Conservation (phyloP, 257 asterid species). For the Nicotiana sylvestris region DNA sequence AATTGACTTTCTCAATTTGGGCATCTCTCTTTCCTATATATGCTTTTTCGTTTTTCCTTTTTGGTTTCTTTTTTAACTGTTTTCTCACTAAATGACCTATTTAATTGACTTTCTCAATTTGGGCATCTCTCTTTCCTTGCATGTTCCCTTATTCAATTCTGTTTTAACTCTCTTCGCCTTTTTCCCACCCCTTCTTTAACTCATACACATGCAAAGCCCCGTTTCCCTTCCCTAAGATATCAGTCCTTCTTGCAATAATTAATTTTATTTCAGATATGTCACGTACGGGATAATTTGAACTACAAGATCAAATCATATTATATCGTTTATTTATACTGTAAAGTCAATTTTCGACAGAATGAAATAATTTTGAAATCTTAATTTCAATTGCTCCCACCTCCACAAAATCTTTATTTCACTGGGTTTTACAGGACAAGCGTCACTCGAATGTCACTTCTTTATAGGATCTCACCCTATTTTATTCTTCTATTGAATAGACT, state of each 20-base stretch:
- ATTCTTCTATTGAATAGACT: too few relatives aligned
- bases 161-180: not conserved
- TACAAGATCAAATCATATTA: too few relatives aligned
- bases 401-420: too few relatives aligned
- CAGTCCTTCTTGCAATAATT: not conserved
- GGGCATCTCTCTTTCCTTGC: not conserved
- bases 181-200: constrained; percentile 18
- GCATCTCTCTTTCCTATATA: not conserved
- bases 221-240: not conserved
- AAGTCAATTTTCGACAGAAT: too few relatives aligned
- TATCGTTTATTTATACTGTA: too few relatives aligned
- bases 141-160: constrained; percentile 4
- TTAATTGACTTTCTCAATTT: not conserved
- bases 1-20: not conserved
- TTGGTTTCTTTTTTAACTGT: not conserved
- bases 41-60: not conserved
- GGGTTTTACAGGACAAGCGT: too few relatives aligned
- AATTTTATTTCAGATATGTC: not conserved
- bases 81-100: constrained; percentile 11
- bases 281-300: too few relatives aligned
- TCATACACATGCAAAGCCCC: constrained; percentile 9
- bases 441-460: too few relatives aligned
- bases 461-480: too few relatives aligned
- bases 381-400: not conserved
- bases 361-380: not conserved